These are phyloP conservation scores for Trichothecium sympodiale DNA, from an alignment of 2,329 filamentous ascomycete genomes.

Conservation along the genomic window DNA sequence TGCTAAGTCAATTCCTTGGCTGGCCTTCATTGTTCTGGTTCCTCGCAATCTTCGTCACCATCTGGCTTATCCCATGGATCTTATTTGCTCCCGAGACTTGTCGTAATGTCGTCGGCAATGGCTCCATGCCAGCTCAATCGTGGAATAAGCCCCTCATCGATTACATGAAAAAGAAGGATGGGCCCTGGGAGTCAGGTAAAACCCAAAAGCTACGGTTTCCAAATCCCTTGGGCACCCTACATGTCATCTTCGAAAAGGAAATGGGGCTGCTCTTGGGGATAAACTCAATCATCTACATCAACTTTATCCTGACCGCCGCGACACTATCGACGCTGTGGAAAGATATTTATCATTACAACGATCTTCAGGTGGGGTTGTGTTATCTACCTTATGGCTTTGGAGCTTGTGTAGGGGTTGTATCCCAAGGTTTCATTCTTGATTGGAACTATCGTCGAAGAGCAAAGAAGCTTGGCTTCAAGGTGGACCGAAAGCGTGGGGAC, in stretches of 20 bases:
- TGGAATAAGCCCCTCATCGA: slow-evolving; percentile 49
- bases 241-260: slow-evolving; percentile 45
- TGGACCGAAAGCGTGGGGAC: slow-evolving; percentile 47
- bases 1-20: slow-evolving; percentile 51
- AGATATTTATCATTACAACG: slow-evolving; percentile 37
- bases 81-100: slow-evolving; percentile 49
- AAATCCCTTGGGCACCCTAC: slow-evolving; percentile 44
- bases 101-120: slow-evolving; percentile 49
- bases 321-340: slow-evolving; percentile 41
- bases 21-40: slow-evolving; percentile 66
- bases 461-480: slow-evolving; percentile 44
- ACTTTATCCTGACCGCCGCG: slow-evolving; percentile 42
- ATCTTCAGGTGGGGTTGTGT: slow-evolving; percentile 41
- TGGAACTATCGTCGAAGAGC: slow-evolving; percentile 65
- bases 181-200: slow-evolving; percentile 20
- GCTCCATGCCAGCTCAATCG: slow-evolving; percentile 44
- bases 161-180: slow-evolving; percentile 22
- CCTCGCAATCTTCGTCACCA: slow-evolving; percentile 40
- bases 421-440: slow-evolving; percentile 47
- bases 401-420: slow-evolving; percentile 34
- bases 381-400: slow-evolving; percentile 43
- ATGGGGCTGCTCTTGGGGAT: slow-evolving; percentile 41
- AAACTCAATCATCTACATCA: slow-evolving; percentile 42
- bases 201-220: slow-evolving; percentile 37
- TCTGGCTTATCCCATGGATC: slow-evolving; percentile 41